Evolutionary conservation across 2,329 filamentous ascomycete genomes (phyloP).

Genomic region (Elsinoe batatas): DNA sequence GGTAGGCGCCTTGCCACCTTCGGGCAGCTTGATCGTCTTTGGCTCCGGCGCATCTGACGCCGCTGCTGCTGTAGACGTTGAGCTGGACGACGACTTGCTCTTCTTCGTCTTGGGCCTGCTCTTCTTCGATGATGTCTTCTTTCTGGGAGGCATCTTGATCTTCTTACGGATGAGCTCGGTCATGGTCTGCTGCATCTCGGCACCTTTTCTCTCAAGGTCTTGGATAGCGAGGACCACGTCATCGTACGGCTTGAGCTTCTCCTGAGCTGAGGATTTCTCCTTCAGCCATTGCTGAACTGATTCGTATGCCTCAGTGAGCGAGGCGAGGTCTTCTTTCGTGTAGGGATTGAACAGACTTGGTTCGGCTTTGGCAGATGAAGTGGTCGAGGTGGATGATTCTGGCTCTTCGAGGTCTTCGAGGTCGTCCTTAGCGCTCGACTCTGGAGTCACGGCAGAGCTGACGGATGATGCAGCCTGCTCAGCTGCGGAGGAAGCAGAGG

Average conservation of each 20-base stretch:
- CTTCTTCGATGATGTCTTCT: constrained; percentile 23
- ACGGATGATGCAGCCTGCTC: constrained; percentile 30
- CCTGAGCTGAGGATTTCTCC: constrained; percentile 60
- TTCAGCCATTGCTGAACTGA: constrained; percentile 64
- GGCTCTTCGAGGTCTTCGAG: constrained; percentile 76
- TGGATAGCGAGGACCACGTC: constrained; percentile 65
- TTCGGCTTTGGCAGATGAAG: constrained; percentile 25
- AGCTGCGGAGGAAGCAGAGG: constrained; percentile 42
- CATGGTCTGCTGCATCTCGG: constrained; percentile 60
- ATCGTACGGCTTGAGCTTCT: constrained; percentile 56
- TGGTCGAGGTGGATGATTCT: constrained; percentile 34
- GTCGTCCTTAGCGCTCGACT: constrained; percentile 42
- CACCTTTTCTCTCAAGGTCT: constrained; percentile 59
- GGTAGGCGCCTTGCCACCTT: constrained; percentile 20
- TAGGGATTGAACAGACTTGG: constrained; percentile 37
- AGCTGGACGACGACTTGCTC: constrained; percentile 19
- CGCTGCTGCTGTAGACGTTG: constrained; percentile 21
- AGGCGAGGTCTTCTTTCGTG: constrained; percentile 59
- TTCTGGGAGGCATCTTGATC: constrained; percentile 39
- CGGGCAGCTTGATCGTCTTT: constrained; percentile 16
- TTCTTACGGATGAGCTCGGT: constrained; percentile 63
- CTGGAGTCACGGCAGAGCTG: constrained; percentile 37
- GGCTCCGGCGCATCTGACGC: constrained; percentile 22
- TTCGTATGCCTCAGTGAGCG: constrained; percentile 53
- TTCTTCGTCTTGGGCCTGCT: constrained; percentile 29